phyloP scores from a whole-genome alignment of 257 asterid species.

The Euphrasia confusa region DNA sequence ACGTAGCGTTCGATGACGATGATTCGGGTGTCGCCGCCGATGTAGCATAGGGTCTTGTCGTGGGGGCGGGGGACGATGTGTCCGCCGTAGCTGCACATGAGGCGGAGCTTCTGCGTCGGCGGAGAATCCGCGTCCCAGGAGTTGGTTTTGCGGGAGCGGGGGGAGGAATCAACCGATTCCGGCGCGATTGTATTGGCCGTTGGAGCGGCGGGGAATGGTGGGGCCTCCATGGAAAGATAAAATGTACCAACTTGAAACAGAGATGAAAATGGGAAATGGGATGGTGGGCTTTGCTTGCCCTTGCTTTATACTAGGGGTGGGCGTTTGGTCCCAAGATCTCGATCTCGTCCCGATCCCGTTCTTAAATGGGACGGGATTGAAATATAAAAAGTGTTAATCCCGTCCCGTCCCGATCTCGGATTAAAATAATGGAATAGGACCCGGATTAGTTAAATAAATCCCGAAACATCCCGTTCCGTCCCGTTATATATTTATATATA shows the following conservation, averaged over 20 bases:
- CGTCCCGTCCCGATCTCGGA: no score
- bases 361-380: no score
- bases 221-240: not conserved
- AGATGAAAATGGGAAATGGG: not conserved
- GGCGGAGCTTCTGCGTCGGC: slow-evolving; percentile 48
- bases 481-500: no score
- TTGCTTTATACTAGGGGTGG: not conserved
- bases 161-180: not conserved
- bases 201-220: not conserved
- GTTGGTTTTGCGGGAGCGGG: not conserved
- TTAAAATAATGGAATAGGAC: no score
- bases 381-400: no score
- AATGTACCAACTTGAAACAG: not conserved
- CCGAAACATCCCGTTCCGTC: no score
- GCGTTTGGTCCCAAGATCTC: no score
- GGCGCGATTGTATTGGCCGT: not conserved
- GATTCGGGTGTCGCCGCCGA: slow-evolving; percentile 88
- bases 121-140: not conserved
- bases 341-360: no score
- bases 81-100: slow-evolving; percentile 95
- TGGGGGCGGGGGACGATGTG: slow-evolving; percentile 90
- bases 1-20: slow-evolving; percentile 58
- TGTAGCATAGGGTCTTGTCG: slow-evolving; percentile 72
- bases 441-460: no score
- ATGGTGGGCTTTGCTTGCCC: not conserved